Percentiles rank a stretch among this genome's conserved stretches.
These are phyloP conservation scores for Rusavskia elegans DNA, from an alignment of 495 filamentous ascomycete species.

Conservation along the genomic window DNA sequence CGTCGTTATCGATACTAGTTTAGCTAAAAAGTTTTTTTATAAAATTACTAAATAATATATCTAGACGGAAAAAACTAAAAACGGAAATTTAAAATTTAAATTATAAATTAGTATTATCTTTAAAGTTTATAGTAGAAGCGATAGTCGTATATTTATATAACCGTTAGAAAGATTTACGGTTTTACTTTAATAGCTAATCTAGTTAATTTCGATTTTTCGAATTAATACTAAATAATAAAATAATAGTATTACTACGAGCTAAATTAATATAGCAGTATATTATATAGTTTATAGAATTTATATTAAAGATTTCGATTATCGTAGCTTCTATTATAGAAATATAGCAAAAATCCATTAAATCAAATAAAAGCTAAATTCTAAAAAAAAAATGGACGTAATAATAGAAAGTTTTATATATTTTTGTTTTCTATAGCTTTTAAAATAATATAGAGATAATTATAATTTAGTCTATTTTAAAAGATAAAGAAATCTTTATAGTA, in stretches of 20 bases:
- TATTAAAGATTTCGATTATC: too few relatives aligned
- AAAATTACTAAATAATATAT: not conserved
- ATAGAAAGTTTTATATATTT: too few relatives aligned
- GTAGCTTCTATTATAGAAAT: too few relatives aligned
- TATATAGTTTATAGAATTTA: not conserved
- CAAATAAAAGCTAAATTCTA: too few relatives aligned
- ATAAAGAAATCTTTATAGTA: too few relatives aligned
- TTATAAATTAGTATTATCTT: not conserved
- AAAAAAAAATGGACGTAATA: too few relatives aligned
- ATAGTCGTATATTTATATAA: not conserved
- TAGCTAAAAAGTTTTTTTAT: not conserved
- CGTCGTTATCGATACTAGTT: not conserved
- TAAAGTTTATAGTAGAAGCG: not conserved
- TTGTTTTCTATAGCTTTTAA: too few relatives aligned
- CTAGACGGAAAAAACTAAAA: not conserved
- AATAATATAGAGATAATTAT: too few relatives aligned
- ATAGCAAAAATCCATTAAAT: too few relatives aligned
- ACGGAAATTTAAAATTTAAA: not conserved
- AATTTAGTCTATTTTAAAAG: too few relatives aligned
- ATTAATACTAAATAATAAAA: not conserved
- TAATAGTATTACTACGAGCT: not conserved
- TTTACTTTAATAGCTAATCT: not conserved
- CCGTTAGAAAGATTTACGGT: not conserved
- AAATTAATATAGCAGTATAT: not conserved
- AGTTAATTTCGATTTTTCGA: not conserved